A percentile compares a stretch with the other conserved stretches of the same genome.
Evolutionary conservation across 257 asterid genomes (phyloP).

Genomic region (Vinca minor): DNA sequence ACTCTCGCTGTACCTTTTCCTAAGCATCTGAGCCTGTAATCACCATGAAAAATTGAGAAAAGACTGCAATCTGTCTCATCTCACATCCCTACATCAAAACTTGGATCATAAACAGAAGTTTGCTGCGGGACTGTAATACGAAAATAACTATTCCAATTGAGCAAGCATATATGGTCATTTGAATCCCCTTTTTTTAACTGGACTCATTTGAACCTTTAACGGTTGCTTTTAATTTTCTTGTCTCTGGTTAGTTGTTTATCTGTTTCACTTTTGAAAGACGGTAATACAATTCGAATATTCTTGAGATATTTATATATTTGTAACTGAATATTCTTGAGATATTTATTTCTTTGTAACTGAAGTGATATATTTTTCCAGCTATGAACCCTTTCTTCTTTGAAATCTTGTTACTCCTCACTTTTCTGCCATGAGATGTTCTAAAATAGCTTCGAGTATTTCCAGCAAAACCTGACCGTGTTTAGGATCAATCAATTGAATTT

Average conservation of each 20-base stretch:
- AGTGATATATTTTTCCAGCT: not conserved
- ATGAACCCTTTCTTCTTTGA: not conserved
- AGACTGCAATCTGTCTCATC: not conserved
- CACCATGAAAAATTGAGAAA: not conserved
- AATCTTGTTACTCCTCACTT: too few species aligned
- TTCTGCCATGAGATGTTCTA: too few species aligned
- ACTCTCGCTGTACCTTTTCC: not conserved
- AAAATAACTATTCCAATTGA: not conserved
- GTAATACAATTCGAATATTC: not conserved
- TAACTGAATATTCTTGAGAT: too few species aligned
- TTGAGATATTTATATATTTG: not conserved
- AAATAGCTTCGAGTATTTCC: not conserved
- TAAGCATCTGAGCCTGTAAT: not conserved
- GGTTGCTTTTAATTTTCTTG: not conserved
- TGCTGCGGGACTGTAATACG: not conserved
- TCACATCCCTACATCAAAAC: not conserved
- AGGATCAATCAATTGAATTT: conserved; percentile 10
- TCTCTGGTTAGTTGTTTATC: not conserved
- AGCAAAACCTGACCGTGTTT: not conserved
- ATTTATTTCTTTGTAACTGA: too few species aligned
- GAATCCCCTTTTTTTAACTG: too few species aligned
- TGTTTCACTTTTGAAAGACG: not conserved
- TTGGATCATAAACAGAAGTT: not conserved
- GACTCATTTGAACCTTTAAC: not conserved
- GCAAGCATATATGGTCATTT: not conserved